A percentile compares a stretch with the other conserved stretches of the same genome.
These are phyloP conservation scores for Haemoproteus tartakovskyi DNA, from an alignment of 169 alveolate genomes.

Conservation along the genomic window DNA sequence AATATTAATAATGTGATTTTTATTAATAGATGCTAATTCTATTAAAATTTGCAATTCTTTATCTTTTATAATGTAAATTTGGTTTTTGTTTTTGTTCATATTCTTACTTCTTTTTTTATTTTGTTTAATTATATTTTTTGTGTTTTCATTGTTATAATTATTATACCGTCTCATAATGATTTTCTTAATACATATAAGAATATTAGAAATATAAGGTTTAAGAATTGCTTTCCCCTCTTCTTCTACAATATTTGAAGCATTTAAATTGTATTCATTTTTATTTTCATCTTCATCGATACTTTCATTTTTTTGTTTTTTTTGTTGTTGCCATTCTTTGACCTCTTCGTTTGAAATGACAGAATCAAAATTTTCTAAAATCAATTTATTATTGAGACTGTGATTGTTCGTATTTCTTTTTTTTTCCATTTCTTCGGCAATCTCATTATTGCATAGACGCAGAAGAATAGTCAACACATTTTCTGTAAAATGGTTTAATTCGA, in stretches of 20 bases:
- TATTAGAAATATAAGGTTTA: constrained; percentile 43
- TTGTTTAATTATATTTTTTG: not conserved
- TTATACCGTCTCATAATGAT: constrained; percentile 23
- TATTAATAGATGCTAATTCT: constrained; percentile 59
- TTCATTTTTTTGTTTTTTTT: not conserved
- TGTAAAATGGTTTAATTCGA: constrained; percentile 17
- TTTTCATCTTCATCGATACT: not conserved
- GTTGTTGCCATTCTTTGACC: no score
- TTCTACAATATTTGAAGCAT: not conserved
- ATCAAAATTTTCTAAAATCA: no score
- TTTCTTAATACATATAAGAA: constrained; percentile 27
- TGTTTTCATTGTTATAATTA: not conserved
- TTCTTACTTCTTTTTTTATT: no score
- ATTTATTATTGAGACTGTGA: no score
- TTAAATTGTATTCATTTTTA: no score
- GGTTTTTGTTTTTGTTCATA: constrained; percentile 7
- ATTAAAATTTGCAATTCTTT: constrained; percentile 53
- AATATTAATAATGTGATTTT: constrained; percentile 21
- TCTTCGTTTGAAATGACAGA: no score
- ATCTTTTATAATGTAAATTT: constrained; percentile 22
- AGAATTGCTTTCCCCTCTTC: constrained; percentile 28
- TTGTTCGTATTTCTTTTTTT: not conserved
- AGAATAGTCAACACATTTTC: constrained; percentile 33
- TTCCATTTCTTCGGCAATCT: not conserved
- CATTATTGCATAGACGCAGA: constrained; percentile 58